Percentiles rank a stretch among this genome's conserved stretches.
These are phyloP conservation scores for Ormosia semicastrata DNA, from an alignment of 306 rosid species.

Conservation along the genomic window DNA sequence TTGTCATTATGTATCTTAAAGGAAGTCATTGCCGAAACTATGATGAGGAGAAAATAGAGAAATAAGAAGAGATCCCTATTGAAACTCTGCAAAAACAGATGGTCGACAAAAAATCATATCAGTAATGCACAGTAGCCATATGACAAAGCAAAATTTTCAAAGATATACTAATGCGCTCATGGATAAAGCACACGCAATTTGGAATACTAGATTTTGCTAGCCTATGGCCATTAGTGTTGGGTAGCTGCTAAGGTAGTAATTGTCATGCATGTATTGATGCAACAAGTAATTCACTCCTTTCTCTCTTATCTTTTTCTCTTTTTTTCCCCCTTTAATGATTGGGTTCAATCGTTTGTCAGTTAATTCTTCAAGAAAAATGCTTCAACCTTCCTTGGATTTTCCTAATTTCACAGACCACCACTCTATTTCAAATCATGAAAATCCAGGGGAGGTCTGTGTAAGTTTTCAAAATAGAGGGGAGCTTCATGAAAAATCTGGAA, in stretches of 20 bases:
- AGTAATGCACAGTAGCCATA: neutral
- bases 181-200: neutral
- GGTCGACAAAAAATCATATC: conserved; percentile 9
- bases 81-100: conserved; percentile 73
- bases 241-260: conserved; percentile 8
- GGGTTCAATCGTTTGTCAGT: conserved; percentile 9
- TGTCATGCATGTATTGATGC: neutral
- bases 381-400: neutral
- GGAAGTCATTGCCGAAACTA: conserved; percentile 82
- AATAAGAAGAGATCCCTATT: conserved; percentile 89
- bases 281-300: neutral
- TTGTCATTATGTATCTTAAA: conserved; percentile 80
- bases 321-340: neutral
- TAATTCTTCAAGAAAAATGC: neutral
- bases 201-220: neutral
- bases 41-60: conserved; percentile 85
- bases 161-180: neutral
- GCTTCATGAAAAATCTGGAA: neutral
- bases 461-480: neutral
- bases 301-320: neutral
- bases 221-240: conserved; percentile 7
- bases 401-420: neutral
- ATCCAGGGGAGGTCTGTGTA: neutral
- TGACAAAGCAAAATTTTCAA: neutral
- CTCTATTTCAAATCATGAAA: neutral